Evolutionary conservation across 2,329 filamentous ascomycete species (phyloP).

Genomic region (Trichoderma sp.): DNA sequence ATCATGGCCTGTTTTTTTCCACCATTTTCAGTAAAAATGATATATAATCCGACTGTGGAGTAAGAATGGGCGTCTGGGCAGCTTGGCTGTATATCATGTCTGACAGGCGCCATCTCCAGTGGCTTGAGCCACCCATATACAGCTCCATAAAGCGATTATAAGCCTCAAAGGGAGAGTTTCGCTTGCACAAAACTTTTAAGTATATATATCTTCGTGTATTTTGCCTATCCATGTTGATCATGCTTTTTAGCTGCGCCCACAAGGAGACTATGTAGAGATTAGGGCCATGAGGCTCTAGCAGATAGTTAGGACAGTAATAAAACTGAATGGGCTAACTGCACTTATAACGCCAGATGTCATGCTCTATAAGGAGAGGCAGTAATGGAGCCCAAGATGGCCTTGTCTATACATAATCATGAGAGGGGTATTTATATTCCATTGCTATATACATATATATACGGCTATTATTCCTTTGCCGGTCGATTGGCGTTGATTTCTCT

Average conservation of each 20-base stretch:
- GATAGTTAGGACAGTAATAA: too few relatives aligned
- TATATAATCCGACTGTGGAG: not conserved
- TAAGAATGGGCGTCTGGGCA: not conserved
- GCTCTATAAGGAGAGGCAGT: not conserved
- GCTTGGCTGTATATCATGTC: not conserved
- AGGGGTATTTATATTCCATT: not conserved
- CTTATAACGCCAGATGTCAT: not conserved
- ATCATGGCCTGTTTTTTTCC: not conserved
- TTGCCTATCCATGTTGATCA: not conserved
- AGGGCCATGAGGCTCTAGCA: not conserved
- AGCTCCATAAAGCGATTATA: not conserved
- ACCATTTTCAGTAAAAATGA: not conserved
- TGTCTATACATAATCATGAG: not conserved
- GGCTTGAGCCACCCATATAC: not conserved
- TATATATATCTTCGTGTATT: not conserved
- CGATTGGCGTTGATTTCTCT: constrained; percentile 19
- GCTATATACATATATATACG: not conserved
- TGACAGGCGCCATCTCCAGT: not conserved
- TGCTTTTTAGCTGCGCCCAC: not conserved
- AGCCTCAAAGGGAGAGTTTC: not conserved
- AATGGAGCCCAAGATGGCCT: not conserved
- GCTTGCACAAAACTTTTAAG: not conserved
- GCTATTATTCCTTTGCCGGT: constrained; percentile 1
- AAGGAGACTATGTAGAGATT: too few relatives aligned
- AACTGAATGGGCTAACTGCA: not conserved